Percentiles rank a stretch among this genome's conserved stretches.
Conservation (phyloP, 441 rosid genomes). For the Geranium incanum region DNA sequence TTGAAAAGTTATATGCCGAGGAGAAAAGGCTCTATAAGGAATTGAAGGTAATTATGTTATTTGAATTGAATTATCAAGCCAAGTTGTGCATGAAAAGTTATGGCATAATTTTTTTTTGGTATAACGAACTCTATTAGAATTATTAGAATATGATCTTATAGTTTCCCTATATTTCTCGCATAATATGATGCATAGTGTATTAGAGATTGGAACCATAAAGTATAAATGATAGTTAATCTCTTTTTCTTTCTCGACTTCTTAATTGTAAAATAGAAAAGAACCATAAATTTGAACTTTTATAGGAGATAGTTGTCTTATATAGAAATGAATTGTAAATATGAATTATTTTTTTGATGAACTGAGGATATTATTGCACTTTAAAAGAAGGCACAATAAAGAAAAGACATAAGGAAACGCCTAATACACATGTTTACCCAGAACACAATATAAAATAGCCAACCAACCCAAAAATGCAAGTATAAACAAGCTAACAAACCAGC, state of each 20-base stretch:
- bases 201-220: background rate
- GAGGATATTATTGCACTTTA: too few species aligned
- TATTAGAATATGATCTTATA: background rate
- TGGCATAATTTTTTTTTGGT: background rate
- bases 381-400: too few species aligned
- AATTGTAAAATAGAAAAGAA: too few species aligned
- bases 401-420: too few species aligned
- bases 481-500: too few species aligned
- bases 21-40: conserved; percentile 82
- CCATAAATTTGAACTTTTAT: too few species aligned
- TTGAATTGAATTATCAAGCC: conserved; percentile 19
- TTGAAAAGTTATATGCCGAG: conserved; percentile 59
- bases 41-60: conserved; percentile 47
- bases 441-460: too few species aligned
- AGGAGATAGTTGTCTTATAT: background rate
- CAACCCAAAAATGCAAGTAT: too few species aligned
- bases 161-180: background rate
- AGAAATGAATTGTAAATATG: background rate
- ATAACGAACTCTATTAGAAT: background rate
- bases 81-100: conserved; percentile 9
- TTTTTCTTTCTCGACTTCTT: too few species aligned
- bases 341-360: too few species aligned
- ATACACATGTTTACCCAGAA: too few species aligned
- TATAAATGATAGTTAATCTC: background rate
- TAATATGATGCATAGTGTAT: background rate